phyloP scores from a whole-genome alignment of 2,329 filamentous ascomycete species.

The Periconia digitata region DNA sequence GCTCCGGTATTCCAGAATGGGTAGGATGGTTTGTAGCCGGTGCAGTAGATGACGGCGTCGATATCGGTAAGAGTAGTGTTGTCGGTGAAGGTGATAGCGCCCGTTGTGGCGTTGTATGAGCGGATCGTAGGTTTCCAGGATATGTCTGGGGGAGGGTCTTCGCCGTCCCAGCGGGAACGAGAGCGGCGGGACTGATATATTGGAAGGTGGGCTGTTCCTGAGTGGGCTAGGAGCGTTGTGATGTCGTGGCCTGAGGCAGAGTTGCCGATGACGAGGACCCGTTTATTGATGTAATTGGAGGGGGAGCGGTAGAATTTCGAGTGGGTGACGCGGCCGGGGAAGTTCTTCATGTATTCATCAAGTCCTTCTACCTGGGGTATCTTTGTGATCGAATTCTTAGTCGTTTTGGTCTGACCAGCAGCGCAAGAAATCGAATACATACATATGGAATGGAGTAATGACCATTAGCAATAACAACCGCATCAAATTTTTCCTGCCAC shows the following conservation, averaged over 20 bases:
- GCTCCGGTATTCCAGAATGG: conserved; percentile 53
- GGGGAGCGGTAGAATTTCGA: conserved; percentile 43
- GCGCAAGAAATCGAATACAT: conserved; percentile 14
- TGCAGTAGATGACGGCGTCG: conserved; percentile 36
- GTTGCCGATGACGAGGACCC: conserved; percentile 32
- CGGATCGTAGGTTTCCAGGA: conserved; percentile 58
- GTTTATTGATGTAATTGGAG: conserved; percentile 12
- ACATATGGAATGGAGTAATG: conserved; percentile 44
- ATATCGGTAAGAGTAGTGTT: conserved; percentile 22
- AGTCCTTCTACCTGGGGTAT: conserved; percentile 52
- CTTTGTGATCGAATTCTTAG: conserved; percentile 36
- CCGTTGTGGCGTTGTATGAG: conserved; percentile 34
- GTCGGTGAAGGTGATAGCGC: conserved; percentile 29
- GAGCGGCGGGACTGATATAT: conserved; percentile 58
- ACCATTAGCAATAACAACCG: conserved; percentile 35
- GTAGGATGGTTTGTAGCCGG: conserved; percentile 46
- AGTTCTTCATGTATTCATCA: conserved; percentile 58
- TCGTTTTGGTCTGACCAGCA: not conserved
- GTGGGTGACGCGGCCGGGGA: conserved; percentile 48
- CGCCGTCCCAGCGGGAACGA: conserved; percentile 54
- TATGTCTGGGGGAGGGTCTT: conserved; percentile 50
- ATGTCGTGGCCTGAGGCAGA: conserved; percentile 38
- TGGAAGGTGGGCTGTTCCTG: conserved; percentile 40
- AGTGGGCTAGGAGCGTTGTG: conserved; percentile 20
- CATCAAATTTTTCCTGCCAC: conserved; percentile 57